A percentile compares a stretch with the other conserved stretches of the same genome.
Evolutionary conservation across 2,329 filamentous ascomycete genomes (phyloP).

Genomic region (Fusarium sp.): DNA sequence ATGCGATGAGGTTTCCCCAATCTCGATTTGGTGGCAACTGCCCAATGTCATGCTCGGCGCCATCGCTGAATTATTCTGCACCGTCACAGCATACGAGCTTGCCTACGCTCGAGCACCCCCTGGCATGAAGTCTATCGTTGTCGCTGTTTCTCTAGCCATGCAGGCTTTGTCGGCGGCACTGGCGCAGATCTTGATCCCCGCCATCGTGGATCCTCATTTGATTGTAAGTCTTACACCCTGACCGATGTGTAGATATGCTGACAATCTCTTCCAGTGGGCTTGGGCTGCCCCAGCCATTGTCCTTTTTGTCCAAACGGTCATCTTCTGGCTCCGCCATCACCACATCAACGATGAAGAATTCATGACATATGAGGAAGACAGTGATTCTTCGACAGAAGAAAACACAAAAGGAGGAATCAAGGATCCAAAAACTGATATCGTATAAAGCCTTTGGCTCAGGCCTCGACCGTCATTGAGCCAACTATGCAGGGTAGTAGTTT

Average conservation of each 20-base stretch:
- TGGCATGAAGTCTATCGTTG: slow-evolving; percentile 61
- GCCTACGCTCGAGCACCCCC: slow-evolving; percentile 60
- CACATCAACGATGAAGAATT: slow-evolving; percentile 35
- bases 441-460: background rate
- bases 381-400: background rate
- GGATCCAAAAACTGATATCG: background rate
- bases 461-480: background rate
- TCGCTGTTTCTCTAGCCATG: slow-evolving; percentile 58
- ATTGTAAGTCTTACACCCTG: slow-evolving; percentile 31
- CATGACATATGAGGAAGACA: slow-evolving; percentile 5
- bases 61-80: slow-evolving; percentile 44
- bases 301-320: slow-evolving; percentile 36
- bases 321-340: slow-evolving; percentile 40
- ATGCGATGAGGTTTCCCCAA: slow-evolving; percentile 34
- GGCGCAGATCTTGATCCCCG: slow-evolving; percentile 50
- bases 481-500: background rate
- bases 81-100: slow-evolving; percentile 44
- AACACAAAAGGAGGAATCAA: background rate
- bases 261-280: slow-evolving; percentile 33
- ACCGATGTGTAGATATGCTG: slow-evolving; percentile 37
- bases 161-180: slow-evolving; percentile 56
- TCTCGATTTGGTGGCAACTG: slow-evolving; percentile 34
- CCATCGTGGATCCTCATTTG: slow-evolving; percentile 58
- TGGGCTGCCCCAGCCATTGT: slow-evolving; percentile 41
- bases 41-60: slow-evolving; percentile 43